phyloP scores from a whole-genome alignment of 2,329 filamentous ascomycete species.

The Aciculosporium take region DNA sequence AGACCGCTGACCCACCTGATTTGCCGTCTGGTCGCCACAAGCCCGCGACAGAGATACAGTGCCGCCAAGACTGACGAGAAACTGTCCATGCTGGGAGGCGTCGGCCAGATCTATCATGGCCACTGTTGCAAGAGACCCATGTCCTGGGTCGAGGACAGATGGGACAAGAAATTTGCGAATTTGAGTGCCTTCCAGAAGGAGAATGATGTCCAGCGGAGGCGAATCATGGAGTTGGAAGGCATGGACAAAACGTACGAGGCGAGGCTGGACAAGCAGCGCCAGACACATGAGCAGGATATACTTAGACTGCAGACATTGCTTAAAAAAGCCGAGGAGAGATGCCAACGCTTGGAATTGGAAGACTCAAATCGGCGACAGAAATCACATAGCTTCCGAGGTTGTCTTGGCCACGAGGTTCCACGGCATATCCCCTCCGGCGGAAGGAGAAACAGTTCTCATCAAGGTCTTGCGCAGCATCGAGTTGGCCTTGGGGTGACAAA shows the following conservation, averaged over 20 bases:
- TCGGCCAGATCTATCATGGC: constrained; percentile 33
- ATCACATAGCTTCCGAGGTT: constrained; percentile 4
- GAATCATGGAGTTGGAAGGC: constrained; percentile 22
- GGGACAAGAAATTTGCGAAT: constrained; percentile 21
- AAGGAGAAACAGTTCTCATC: background rate
- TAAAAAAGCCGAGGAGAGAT: constrained; percentile 20
- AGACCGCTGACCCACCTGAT: constrained; percentile 26
- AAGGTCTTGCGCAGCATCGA: background rate
- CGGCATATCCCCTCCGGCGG: background rate
- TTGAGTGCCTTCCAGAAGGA: constrained; percentile 18
- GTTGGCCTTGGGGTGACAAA: background rate
- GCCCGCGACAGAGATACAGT: constrained; percentile 18
- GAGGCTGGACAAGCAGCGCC: constrained; percentile 23
- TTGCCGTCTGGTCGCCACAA: constrained; percentile 20
- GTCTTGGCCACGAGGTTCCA: constrained; percentile 4
- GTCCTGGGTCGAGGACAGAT: constrained; percentile 21
- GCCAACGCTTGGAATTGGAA: constrained; percentile 16
- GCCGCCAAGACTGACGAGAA: constrained; percentile 25
- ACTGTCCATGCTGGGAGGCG: constrained; percentile 29
- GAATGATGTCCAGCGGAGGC: constrained; percentile 19
- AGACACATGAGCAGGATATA: constrained; percentile 19
- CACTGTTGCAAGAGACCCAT: constrained; percentile 28
- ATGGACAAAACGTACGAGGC: constrained; percentile 25
- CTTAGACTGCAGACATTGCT: constrained; percentile 20
- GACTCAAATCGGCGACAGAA: constrained; percentile 11